Evolutionary conservation across 768 basidiomycete species (phyloP), one percentile per base, ranked within the genome.

Genomic region (Tylopilus subfusipes): DNA sequence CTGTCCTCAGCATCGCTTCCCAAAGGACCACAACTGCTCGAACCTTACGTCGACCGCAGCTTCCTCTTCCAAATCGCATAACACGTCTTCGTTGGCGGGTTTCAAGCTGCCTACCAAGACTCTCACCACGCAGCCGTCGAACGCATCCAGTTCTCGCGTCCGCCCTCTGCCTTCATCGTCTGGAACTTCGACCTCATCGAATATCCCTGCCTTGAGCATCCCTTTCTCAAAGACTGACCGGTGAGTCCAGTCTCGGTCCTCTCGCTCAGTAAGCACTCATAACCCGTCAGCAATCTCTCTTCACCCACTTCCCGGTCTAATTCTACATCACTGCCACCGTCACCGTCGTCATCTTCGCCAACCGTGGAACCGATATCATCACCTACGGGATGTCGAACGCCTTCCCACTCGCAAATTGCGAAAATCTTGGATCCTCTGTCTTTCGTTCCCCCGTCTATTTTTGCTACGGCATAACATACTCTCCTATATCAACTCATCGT

Each of bases 1-100:
- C 65, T 94, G 91, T 65, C 78, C 88, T 0, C 72, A 81, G 25
- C 91, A 94, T 65, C 87, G 92, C 42, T 90, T 90, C 69, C 85
- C 90, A 10, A 74, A 75, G 39, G 85, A 88, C 59, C 91, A 94
- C 57, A 75, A 54, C 49, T 91, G 90, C 62, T 25, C 68, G 24
- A 63, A 66, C 29, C 54, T 61, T 47, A 0, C 53, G 4, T 50
- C 68, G 36, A 38, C 52, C 13, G 2, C 47, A 2, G 13, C 53
- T 14, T 54, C 70, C 9, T 40, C 56, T 50, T 53, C 61, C n/a
- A 63, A 53, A 21, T 46, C 50, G 31, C 56, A 21, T 7, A 60
- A 4, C 22, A 24, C 27, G 12, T 33, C 58, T 21, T 47, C 58
- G 12, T 34, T 25, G 19, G 18, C 50, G 14, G 12, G 29, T 13